Evolutionary conservation across 163 green algal genomes (phyloP), one percentile per base, ranked within the genome.

Genomic region (Scenedesmus sp.): DNA sequence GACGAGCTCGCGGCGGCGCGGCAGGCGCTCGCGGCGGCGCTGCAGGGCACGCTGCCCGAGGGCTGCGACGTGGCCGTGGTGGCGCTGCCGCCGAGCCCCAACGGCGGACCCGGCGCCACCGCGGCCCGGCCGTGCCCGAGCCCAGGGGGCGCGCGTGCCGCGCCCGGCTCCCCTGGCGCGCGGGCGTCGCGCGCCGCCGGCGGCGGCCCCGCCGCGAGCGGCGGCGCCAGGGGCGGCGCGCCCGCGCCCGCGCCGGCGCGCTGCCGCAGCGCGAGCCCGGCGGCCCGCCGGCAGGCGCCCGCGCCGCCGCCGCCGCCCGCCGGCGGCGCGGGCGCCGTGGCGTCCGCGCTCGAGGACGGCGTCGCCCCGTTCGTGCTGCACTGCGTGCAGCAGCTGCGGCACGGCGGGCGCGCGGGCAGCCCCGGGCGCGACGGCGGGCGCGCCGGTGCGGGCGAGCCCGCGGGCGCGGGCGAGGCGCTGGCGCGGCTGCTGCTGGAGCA

Each of bases 1-100:
- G 54, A 54, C 29, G 48, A 88, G 70, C 64, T 88, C 33, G 60
- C 36, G n/a, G 72, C 72, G 26, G 72, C 72, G 9, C 57, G 31
- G 29, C 72, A 80, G 48, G 72, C 72, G 6, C 47, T 80, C n/a
- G 72, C 72, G n/a, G 60, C 60, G 51, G 72, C 47, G 15, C 1
- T 77, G 69, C 69, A 77, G 53, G 69, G 48, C 22, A 7, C 65
- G 31, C 31, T 75, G 20, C 66, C 66, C 14, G 45, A 64, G 24
- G 57, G 47, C 51, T 63, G 48, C 50, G 53, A 15, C 34, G 39
- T 47, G 63, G 20, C 18, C 22, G 57, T 60, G 3, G 26, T 70
- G 7, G 42, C 44, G 28, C 15, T 75, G 48, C 24, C 65, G 24
- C 18, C 57, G n/a, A n/a, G n/a, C n/a, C n/a, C n/a, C n/a, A n/a